These are phyloP conservation scores for Arachnopeziza araneosa DNA, from an alignment of 2,329 filamentous ascomycete genomes.

Conservation along the genomic window DNA sequence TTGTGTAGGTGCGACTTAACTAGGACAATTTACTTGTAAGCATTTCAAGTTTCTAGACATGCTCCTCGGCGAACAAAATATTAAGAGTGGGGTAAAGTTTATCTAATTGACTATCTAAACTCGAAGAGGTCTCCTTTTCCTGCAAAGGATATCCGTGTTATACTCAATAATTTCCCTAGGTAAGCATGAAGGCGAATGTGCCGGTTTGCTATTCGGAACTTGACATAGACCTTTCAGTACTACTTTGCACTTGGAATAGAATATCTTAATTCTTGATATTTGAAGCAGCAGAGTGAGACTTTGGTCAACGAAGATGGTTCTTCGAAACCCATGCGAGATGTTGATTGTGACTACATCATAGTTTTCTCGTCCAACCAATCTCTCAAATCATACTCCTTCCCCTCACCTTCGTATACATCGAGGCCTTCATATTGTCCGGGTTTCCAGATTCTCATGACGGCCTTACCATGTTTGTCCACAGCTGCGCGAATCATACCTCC, in stretches of 20 bases:
- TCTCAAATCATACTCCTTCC: constrained; percentile 27
- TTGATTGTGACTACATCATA: not conserved
- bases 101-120: no score
- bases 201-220: no score
- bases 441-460: constrained; percentile 52
- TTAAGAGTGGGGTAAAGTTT: no score
- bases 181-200: no score
- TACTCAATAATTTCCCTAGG: no score
- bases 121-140: no score
- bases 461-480: constrained; percentile 55
- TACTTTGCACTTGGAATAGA: not conserved
- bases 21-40: no score
- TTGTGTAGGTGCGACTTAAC: no score
- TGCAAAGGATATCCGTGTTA: no score
- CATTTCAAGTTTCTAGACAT: no score
- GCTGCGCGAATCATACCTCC: constrained; percentile 84
- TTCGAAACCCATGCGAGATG: not conserved
- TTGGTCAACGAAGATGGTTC: not conserved
- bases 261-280: not conserved
- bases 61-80: no score
- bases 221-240: not conserved
- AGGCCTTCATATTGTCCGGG: constrained; percentile 25
- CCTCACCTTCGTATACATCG: constrained; percentile 29
- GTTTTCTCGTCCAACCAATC: constrained; percentile 25
- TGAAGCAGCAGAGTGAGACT: not conserved